Percentiles rank a stretch among this genome's conserved stretches.
These are phyloP conservation scores for Calonectria pauciramosa DNA, from an alignment of 2,329 filamentous ascomycete genomes.

Conservation along the genomic window DNA sequence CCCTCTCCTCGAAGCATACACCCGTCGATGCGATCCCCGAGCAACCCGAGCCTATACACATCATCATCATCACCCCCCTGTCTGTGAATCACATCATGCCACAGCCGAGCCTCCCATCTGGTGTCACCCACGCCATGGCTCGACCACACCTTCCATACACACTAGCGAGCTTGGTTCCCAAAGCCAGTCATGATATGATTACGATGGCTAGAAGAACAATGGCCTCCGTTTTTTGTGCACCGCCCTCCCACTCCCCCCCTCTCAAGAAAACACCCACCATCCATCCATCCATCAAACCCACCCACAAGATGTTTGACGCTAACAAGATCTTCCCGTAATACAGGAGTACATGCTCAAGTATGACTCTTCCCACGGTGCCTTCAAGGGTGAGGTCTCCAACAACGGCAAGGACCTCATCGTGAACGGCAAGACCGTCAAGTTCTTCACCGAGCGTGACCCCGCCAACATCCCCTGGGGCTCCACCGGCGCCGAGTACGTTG, in stretches of 20 bases:
- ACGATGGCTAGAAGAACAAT: not conserved
- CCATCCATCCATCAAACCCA: too few relatives aligned
- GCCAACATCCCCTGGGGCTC: constrained; percentile 90
- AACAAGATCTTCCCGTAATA: constrained; percentile 14
- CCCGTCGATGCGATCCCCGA: constrained; percentile 21
- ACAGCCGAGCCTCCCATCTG: not conserved
- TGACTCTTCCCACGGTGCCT: constrained; percentile 95
- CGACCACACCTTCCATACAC: too few relatives aligned
- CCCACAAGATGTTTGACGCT: not conserved
- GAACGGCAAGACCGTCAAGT: constrained; percentile 95
- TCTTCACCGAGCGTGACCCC: constrained; percentile 95
- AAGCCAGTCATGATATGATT: not conserved
- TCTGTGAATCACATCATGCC: constrained; percentile 23
- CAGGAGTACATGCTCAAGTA: constrained; percentile 99
- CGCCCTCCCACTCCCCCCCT: too few relatives aligned
- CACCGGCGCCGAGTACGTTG: constrained; percentile 91
- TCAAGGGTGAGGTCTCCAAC: constrained; percentile 91
- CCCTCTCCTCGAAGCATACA: not conserved
- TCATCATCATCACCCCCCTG: not conserved
- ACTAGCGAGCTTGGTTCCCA: not conserved
- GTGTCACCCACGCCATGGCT: not conserved
- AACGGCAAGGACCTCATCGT: constrained; percentile 80
- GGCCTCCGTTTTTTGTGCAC: too few relatives aligned
- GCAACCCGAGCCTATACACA: not conserved
- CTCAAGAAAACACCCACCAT: too few relatives aligned